Evolutionary conservation across 106 monocot genomes (phyloP).

Genomic region (Alisma plantagoaquatica): DNA sequence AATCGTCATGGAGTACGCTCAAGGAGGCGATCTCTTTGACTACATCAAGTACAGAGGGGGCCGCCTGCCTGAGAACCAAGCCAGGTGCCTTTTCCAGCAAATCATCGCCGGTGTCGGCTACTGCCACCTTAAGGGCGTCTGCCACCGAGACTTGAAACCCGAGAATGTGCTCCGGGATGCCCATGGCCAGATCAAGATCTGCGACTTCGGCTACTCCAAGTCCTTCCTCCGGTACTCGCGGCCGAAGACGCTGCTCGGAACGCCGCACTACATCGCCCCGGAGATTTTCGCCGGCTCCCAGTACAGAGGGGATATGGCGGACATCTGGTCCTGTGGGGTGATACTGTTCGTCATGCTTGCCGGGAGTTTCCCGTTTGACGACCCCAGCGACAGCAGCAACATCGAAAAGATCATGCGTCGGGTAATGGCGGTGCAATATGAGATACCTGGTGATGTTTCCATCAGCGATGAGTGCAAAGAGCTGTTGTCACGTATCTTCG

Average conservation of each 20-base stretch:
- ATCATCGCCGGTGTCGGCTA: conserved; percentile 61
- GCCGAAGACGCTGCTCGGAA: conserved; percentile 44
- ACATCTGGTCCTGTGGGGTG: conserved; percentile 68
- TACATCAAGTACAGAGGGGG: conserved; percentile 28
- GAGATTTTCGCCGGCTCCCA: conserved; percentile 42
- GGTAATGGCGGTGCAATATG: neutral
- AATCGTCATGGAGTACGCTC: conserved; percentile 53
- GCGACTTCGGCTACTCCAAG: conserved; percentile 52
- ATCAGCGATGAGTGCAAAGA: neutral
- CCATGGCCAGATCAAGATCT: conserved; percentile 38
- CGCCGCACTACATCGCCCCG: conserved; percentile 57
- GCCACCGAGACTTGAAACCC: conserved; percentile 76
- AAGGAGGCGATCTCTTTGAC: conserved; percentile 49
- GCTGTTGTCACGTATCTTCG: neutral
- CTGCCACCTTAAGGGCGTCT: conserved; percentile 79
- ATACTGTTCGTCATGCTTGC: conserved; percentile 55
- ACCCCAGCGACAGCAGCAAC: neutral
- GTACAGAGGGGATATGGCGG: conserved; percentile 53
- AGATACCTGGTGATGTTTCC: neutral
- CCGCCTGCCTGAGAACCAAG: conserved; percentile 36
- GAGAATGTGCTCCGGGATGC: conserved; percentile 76
- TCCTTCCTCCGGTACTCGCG: conserved; percentile 31
- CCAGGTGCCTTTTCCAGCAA: conserved; percentile 65
- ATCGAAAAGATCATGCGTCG: neutral
- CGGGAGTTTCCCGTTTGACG: conserved; percentile 54